These are phyloP conservation scores for Deinandra increscens DNA, from an alignment of 129 eudicot species.

Conservation along the genomic window DNA sequence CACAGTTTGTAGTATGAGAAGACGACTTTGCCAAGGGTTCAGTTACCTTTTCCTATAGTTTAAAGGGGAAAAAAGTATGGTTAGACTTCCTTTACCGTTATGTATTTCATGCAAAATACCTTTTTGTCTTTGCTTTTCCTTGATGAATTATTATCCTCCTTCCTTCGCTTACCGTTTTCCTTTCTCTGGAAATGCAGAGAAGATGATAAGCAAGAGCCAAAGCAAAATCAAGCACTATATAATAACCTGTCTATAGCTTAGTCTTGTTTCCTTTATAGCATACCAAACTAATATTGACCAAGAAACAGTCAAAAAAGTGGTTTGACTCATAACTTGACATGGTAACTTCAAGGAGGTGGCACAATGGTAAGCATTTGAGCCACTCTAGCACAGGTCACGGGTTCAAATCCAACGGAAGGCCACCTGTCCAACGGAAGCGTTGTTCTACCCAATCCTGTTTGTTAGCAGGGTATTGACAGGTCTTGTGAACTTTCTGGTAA, in stretches of 20 bases:
- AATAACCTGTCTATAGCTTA: not conserved
- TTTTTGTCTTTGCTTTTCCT: slow-evolving; percentile 80
- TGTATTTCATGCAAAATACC: slow-evolving; percentile 33
- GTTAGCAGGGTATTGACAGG: too few relatives aligned
- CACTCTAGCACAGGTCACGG: too few relatives aligned
- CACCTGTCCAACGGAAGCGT: too few relatives aligned
- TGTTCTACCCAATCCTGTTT: too few relatives aligned
- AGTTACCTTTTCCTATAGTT: slow-evolving; percentile 65
- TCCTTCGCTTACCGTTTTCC: slow-evolving; percentile 87
- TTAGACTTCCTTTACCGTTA: not conserved
- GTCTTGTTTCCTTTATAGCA: not conserved
- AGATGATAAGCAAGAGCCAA: not conserved
- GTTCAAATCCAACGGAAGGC: too few relatives aligned
- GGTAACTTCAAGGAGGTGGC: too few relatives aligned
- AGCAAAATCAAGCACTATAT: not conserved
- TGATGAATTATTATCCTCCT: slow-evolving; percentile 62
- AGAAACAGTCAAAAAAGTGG: not conserved
- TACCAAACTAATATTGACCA: not conserved
- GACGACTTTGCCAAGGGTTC: slow-evolving; percentile 68
- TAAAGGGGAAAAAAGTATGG: not conserved
- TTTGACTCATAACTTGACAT: too few relatives aligned
- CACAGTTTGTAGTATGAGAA: slow-evolving; percentile 64
- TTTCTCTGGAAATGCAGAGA: slow-evolving; percentile 55
- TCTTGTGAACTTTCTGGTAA: too few relatives aligned
- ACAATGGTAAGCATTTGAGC: too few relatives aligned